Evolutionary conservation across 2,329 filamentous ascomycete species (phyloP), one percentile per base, ranked within the genome.

Genomic region (Mollisiaceae sp.): DNA sequence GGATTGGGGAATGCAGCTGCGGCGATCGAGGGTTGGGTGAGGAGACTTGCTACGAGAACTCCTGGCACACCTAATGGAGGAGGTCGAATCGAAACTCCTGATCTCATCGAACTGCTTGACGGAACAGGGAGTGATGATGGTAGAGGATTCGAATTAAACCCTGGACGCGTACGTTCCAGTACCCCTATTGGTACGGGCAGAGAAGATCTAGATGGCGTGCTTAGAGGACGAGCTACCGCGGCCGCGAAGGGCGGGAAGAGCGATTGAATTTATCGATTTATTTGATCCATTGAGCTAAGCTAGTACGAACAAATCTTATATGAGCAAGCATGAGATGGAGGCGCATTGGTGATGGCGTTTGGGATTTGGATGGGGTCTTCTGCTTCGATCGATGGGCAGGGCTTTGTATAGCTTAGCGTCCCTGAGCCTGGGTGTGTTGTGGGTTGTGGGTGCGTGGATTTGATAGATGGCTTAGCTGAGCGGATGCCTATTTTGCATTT

Each of bases 1-100:
- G 76, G 82, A 8, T 81, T 98, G 2, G 93, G 97, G 73, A 91
- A 94, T 69, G 89, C 97, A 11, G 93, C 94, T 1, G 91, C 92
- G 6, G 90, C 91, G 2, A 89, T 98, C 36, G 95, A 98, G 79
- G 91, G 89, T 0, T 99, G 95, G 93, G 82, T 98, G 65, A 85
- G 94, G 66, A 92, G 93, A 68, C 89, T 97, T 43, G 92, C 93
- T 66, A 82, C 85, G 6, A 89, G 89, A 74, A 83, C 85, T 4
- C 82, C 84, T 0, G 72, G 78, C 22, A 85, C 84, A n/a, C 84
- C 84, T 1, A 77, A 80, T 32, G 59, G 69, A 22, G 66, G 73
- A 76, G 71, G 71, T 75, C 72, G 82, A 75, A 71, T 80, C 22
- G 82, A 81, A 6, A 76, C 85, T 15, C 82, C 85, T 4, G 90